Evolutionary conservation across 108 stramenopile species (phyloP).

Genomic region (Stephanodiscus triporus): DNA sequence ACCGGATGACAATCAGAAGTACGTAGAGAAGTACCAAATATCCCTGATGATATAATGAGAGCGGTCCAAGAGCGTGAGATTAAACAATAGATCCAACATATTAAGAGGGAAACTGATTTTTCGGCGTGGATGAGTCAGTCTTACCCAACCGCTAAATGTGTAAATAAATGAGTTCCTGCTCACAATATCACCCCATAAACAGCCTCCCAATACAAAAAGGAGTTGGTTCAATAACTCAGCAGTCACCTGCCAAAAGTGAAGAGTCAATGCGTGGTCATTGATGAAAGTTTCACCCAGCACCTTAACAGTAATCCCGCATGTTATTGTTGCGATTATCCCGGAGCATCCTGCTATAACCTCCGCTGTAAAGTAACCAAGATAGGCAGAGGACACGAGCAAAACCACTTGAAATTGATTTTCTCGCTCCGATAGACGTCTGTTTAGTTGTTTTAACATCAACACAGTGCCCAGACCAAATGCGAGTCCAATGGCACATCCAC

Average conservation of each 20-base stretch:
- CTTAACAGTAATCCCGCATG: constrained; percentile 64
- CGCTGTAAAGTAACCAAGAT: constrained; percentile 77
- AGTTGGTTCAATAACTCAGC: constrained; percentile 91
- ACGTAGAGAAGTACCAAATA: constrained; percentile 6
- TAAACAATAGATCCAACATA: too few species aligned
- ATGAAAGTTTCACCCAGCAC: constrained; percentile 51
- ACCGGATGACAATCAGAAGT: constrained; percentile 6
- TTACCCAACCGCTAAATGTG: too few species aligned
- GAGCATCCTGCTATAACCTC: constrained; percentile 60
- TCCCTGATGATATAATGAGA: neutral
- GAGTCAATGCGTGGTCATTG: constrained; percentile 63
- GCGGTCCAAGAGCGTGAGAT: too few species aligned
- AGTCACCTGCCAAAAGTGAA: constrained; percentile 51
- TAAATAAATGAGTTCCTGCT: too few species aligned
- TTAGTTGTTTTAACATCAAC: constrained; percentile 36
- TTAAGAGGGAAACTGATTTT: too few species aligned
- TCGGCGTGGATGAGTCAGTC: too few species aligned
- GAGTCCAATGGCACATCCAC: constrained; percentile 74
- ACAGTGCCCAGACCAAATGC: constrained; percentile 55
- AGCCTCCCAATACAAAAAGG: constrained; percentile 92
- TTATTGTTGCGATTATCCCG: constrained; percentile 78
- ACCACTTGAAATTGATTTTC: constrained; percentile 80
- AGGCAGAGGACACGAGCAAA: constrained; percentile 69
- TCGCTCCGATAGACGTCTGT: constrained; percentile 58
- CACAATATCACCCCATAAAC: constrained; percentile 76